Evolutionary conservation across 1,284 basidiomycete genomes (phyloP).

Genomic region (Mycosarcoma maydis): DNA sequence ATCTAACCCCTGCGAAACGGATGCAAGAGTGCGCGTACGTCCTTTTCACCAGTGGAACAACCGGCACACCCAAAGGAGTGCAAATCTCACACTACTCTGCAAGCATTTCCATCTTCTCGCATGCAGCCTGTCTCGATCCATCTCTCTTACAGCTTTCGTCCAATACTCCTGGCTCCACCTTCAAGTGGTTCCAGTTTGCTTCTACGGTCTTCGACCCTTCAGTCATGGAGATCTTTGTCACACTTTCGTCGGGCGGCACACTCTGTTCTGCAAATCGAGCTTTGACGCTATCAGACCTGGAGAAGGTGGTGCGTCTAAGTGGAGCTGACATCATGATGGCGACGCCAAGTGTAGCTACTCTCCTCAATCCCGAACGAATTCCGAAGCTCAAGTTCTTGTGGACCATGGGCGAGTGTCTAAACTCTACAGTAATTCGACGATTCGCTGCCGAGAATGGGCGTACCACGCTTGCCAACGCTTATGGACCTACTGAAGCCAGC

Average conservation of each 20-base stretch:
- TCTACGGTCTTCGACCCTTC: slow-evolving; percentile 33
- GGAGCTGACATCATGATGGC: slow-evolving; percentile 36
- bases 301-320: slow-evolving; percentile 11
- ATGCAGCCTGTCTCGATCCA: slow-evolving; percentile 7
- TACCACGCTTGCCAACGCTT: slow-evolving; percentile 22
- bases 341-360: slow-evolving; percentile 27
- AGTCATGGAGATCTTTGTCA: slow-evolving; percentile 35
- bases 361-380: slow-evolving; percentile 9
- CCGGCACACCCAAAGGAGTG: slow-evolving; percentile 19
- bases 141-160: slow-evolving; percentile 1
- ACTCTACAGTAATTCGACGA: slow-evolving; percentile 11
- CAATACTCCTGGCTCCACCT: background rate
- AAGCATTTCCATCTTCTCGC: slow-evolving; percentile 14
- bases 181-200: slow-evolving; percentile 37
- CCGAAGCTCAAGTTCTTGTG: slow-evolving; percentile 19
- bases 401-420: slow-evolving; percentile 33
- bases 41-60: slow-evolving; percentile 5
- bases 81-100: slow-evolving; percentile 19
- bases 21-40: slow-evolving; percentile 21
- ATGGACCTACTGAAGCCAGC: slow-evolving; percentile 29
- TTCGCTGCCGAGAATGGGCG: slow-evolving; percentile 7
- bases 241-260: slow-evolving; percentile 17
- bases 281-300: slow-evolving; percentile 22
- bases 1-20: no score
- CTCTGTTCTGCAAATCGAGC: slow-evolving; percentile 21